A percentile compares a stretch with the other conserved stretches of the same genome.
Evolutionary conservation across 208 protist species (phyloP).

Genomic region (Trypanosoma scelopori): DNA sequence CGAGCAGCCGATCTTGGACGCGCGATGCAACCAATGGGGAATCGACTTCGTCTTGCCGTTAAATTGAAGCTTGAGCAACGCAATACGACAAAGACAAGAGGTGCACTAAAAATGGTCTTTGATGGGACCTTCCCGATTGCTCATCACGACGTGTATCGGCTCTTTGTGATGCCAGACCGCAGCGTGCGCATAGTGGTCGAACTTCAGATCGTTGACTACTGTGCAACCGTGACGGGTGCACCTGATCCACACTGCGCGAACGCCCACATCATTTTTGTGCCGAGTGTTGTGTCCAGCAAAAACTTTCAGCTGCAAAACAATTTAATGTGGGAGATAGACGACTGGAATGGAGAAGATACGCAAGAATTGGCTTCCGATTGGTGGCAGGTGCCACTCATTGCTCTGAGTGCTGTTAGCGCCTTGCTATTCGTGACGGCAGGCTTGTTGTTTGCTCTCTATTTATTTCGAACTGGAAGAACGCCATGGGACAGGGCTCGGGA

Average conservation of each 20-base stretch:
- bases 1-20: slow-evolving; percentile 8
- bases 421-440: background rate
- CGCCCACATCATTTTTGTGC: slow-evolving; percentile 3
- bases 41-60: slow-evolving; percentile 6
- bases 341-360: background rate
- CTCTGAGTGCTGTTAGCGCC: background rate
- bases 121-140: background rate
- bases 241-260: slow-evolving; percentile 1
- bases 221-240: background rate
- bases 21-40: background rate
- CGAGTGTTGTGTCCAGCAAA: background rate
- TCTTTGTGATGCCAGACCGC: background rate
- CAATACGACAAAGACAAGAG: background rate
- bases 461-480: background rate
- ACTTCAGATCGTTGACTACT: slow-evolving; percentile 17
- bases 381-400: slow-evolving; percentile 10
- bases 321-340: background rate
- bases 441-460: background rate
- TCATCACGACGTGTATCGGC: background rate
- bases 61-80: background rate
- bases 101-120: background rate
- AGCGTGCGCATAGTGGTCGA: background rate
- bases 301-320: slow-evolving; percentile 1
- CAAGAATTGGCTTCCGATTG: background rate
- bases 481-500: background rate